Evolutionary conservation across 2,329 filamentous ascomycete species (phyloP).

Genomic region (Aspergillus chevalieri): DNA sequence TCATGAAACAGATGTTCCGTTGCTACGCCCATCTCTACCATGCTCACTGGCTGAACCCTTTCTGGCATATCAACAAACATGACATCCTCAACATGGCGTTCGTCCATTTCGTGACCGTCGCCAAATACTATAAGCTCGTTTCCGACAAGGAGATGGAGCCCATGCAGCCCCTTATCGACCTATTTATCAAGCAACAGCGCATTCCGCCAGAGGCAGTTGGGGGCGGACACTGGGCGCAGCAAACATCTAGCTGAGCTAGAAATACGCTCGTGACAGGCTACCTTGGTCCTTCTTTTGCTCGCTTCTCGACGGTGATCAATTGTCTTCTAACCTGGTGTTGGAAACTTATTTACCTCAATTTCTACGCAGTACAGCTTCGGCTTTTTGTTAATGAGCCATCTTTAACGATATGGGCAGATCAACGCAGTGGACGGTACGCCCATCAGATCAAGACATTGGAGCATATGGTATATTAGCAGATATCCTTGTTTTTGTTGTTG

Average conservation of each 20-base stretch:
- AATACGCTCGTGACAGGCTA: background rate
- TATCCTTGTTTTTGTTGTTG: constrained; percentile 12
- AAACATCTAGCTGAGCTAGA: constrained; percentile 25
- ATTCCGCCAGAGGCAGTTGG: constrained; percentile 62
- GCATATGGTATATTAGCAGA: constrained; percentile 34
- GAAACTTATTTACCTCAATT: constrained; percentile 14
- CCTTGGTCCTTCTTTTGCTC: constrained; percentile 8
- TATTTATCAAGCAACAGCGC: constrained; percentile 84
- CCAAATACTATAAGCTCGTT: constrained; percentile 75
- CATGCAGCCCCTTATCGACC: constrained; percentile 88
- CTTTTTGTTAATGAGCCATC: constrained; percentile 8
- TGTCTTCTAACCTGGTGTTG: constrained; percentile 31
- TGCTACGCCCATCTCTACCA: constrained; percentile 98
- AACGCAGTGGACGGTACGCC: constrained; percentile 17
- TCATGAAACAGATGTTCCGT: constrained; percentile 97
- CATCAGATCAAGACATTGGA: constrained; percentile 19
- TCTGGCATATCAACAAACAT: constrained; percentile 68
- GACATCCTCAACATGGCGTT: constrained; percentile 81
- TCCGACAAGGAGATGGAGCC: constrained; percentile 87
- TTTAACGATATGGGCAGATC: constrained; percentile 11
- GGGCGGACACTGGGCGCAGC: constrained; percentile 39
- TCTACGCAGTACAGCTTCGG: constrained; percentile 13
- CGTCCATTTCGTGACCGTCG: constrained; percentile 74
- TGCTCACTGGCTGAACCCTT: constrained; percentile 81
- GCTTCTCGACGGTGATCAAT: constrained; percentile 17